phyloP scores from a whole-genome alignment of 768 basidiomycete species.

The Tubosaeta sp. region DNA sequence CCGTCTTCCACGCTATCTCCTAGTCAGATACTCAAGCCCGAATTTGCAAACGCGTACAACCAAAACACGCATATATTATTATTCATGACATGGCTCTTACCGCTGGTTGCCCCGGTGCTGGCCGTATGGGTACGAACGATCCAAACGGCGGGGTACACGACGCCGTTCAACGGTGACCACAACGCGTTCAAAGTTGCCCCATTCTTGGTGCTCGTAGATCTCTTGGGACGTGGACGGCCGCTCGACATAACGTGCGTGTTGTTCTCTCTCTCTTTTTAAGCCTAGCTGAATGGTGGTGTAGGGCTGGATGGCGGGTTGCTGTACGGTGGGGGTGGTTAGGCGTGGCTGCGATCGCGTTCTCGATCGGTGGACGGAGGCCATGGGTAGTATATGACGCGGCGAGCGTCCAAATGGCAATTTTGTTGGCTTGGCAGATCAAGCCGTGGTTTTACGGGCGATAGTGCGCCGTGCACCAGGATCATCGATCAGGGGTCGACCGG shows the following conservation, averaged over 20 bases:
- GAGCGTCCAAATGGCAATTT: slow-evolving; percentile 32
- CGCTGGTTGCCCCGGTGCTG: slow-evolving; percentile 70
- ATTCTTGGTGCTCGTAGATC: slow-evolving; percentile 60
- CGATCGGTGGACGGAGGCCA: slow-evolving; percentile 62
- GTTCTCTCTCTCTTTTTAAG: not conserved
- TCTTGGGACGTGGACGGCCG: slow-evolving; percentile 48
- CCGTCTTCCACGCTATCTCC: not conserved
- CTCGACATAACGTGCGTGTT: slow-evolving; percentile 39
- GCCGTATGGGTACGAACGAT: slow-evolving; percentile 90
- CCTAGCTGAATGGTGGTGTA: not conserved
- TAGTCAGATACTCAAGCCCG: not conserved
- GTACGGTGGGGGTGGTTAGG: slow-evolving; percentile 51
- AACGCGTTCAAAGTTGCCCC: slow-evolving; percentile 61
- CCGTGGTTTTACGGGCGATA: slow-evolving; percentile 6
- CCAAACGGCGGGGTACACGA: slow-evolving; percentile 69
- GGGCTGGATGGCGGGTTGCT: slow-evolving; percentile 15
- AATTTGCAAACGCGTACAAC: slow-evolving; percentile 33
- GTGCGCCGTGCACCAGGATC: not conserved
- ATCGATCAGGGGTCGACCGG: too few species aligned
- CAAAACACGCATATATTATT: slow-evolving; percentile 63
- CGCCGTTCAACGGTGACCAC: slow-evolving; percentile 82
- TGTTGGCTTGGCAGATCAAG: slow-evolving; percentile 7
- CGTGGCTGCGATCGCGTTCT: slow-evolving; percentile 51
- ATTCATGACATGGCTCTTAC: slow-evolving; percentile 78
- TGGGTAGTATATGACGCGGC: slow-evolving; percentile 65